These are phyloP conservation scores for Ceriops zippeliana DNA, from an alignment of 345 rosid genomes.

Conservation along the genomic window DNA sequence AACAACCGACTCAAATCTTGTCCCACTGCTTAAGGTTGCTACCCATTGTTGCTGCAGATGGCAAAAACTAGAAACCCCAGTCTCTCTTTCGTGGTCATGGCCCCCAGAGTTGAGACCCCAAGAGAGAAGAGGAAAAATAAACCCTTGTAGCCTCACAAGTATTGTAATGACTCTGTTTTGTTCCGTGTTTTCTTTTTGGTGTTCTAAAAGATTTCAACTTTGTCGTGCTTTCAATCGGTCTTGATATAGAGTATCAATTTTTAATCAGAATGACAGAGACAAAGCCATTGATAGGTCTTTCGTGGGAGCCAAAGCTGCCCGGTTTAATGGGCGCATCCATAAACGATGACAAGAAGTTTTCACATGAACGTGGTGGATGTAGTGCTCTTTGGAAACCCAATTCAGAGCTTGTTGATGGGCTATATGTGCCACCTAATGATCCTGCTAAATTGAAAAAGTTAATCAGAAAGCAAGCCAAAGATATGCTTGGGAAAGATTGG, in stretches of 20 bases:
- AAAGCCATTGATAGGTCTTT: conserved; percentile 71
- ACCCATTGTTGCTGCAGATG: too few species aligned
- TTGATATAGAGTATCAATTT: background rate
- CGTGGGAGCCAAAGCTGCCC: conserved; percentile 76
- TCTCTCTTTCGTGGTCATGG: too few species aligned
- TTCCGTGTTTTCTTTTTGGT: too few species aligned
- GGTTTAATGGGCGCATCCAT: conserved; percentile 16
- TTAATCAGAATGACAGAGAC: conserved; percentile 37
- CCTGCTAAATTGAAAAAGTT: conserved; percentile 69
- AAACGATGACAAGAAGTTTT: conserved; percentile 9
- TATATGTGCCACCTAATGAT: conserved; percentile 68
- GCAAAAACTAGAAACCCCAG: too few species aligned
- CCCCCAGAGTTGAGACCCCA: too few species aligned
- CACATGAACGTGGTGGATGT: conserved; percentile 25
- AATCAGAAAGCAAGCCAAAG: conserved; percentile 60
- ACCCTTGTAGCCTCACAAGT: too few species aligned
- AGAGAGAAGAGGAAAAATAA: too few species aligned
- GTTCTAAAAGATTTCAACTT: too few species aligned
- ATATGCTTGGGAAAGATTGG: conserved; percentile 71
- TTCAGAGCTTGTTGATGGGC: conserved; percentile 70
- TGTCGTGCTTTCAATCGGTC: too few species aligned
- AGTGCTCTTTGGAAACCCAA: conserved; percentile 56
- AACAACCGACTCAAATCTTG: too few species aligned
- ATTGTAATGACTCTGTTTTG: too few species aligned
- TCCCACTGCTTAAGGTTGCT: too few species aligned